A percentile compares a stretch with the other conserved stretches of the same genome.
Evolutionary conservation across 2,329 filamentous ascomycete species (phyloP).

Genomic region (Chaetomiaceae sp.): DNA sequence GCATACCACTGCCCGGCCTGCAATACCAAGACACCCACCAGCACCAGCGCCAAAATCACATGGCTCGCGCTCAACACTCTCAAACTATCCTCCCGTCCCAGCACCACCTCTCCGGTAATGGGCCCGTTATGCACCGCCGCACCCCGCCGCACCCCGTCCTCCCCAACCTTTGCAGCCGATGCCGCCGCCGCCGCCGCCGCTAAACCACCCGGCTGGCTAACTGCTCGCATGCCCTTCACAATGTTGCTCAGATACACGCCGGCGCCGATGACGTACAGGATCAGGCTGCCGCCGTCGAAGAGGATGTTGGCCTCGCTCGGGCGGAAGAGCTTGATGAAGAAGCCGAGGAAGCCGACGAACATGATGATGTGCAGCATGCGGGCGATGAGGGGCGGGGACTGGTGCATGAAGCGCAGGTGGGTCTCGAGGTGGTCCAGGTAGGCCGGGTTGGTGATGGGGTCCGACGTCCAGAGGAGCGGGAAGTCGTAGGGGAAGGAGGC

Average conservation of each 20-base stretch:
- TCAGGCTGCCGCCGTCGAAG: slow-evolving; percentile 80
- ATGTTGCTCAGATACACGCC: slow-evolving; percentile 96
- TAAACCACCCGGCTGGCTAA: slow-evolving; percentile 43
- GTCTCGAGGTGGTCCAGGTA: slow-evolving; percentile 84
- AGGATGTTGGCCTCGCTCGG: slow-evolving; percentile 92
- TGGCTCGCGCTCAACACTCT: slow-evolving; percentile 91
- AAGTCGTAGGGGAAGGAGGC: slow-evolving; percentile 95
- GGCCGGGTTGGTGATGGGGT: slow-evolving; percentile 54
- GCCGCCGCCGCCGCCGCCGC: neutral
- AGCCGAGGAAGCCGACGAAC: slow-evolving; percentile 78
- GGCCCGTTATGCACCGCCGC: slow-evolving; percentile 40
- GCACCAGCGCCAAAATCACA: slow-evolving; percentile 87
- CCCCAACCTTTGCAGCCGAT: neutral
- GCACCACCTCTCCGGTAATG: slow-evolving; percentile 57
- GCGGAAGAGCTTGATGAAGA: slow-evolving; percentile 91
- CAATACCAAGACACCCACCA: slow-evolving; percentile 85
- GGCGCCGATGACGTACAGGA: slow-evolving; percentile 79
- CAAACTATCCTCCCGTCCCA: slow-evolving; percentile 83
- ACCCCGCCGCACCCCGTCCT: neutral
- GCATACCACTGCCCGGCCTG: slow-evolving; percentile 99
- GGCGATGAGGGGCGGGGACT: slow-evolving; percentile 83
- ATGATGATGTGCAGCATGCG: slow-evolving; percentile 94
- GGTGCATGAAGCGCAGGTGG: slow-evolving; percentile 87
- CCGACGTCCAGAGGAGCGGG: slow-evolving; percentile 75
- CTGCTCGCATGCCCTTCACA: slow-evolving; percentile 84